phyloP scores from a whole-genome alignment of 257 asterid species.

The Capsicum rhomboideum region DNA sequence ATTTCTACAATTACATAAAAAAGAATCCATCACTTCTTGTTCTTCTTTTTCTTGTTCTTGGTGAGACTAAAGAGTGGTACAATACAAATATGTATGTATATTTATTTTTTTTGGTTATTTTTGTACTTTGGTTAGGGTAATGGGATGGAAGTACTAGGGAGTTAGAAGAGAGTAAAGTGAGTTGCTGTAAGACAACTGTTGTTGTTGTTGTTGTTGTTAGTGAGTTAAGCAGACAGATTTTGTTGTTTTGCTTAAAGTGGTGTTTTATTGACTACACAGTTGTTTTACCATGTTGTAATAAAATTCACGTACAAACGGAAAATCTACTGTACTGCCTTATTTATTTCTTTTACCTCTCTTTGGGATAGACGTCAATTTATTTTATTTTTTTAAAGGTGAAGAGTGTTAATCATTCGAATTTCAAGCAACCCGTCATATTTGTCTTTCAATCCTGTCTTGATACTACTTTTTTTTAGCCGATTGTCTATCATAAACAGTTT shows the following conservation, averaged over 20 bases:
- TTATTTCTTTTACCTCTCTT: too few relatives aligned
- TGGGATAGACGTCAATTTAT: too few relatives aligned
- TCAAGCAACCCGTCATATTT: too few relatives aligned
- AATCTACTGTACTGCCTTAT: too few relatives aligned
- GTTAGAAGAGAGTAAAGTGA: constrained; percentile 1
- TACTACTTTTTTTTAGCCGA: too few relatives aligned
- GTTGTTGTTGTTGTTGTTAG: background rate
- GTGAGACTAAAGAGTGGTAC: constrained; percentile 31
- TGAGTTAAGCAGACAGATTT: background rate
- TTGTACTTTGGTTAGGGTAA: background rate
- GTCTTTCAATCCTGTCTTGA: too few relatives aligned
- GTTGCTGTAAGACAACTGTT: background rate
- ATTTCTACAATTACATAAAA: constrained; percentile 33
- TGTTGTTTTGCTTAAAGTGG: background rate
- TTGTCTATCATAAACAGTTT: too few relatives aligned
- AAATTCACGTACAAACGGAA: background rate
- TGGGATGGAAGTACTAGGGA: background rate
- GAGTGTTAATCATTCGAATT: too few relatives aligned
- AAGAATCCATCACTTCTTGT: constrained; percentile 12
- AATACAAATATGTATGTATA: constrained; percentile 5
- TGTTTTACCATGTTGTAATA: background rate
- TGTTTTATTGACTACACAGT: background rate
- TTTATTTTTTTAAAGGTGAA: too few relatives aligned
- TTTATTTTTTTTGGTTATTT: constrained; percentile 16
- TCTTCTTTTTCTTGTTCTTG: background rate